Percentiles rank a stretch among this genome's conserved stretches.
Conservation (phyloP, 176 grass and related monocot genomes). For the Phoenix roebelenii region DNA sequence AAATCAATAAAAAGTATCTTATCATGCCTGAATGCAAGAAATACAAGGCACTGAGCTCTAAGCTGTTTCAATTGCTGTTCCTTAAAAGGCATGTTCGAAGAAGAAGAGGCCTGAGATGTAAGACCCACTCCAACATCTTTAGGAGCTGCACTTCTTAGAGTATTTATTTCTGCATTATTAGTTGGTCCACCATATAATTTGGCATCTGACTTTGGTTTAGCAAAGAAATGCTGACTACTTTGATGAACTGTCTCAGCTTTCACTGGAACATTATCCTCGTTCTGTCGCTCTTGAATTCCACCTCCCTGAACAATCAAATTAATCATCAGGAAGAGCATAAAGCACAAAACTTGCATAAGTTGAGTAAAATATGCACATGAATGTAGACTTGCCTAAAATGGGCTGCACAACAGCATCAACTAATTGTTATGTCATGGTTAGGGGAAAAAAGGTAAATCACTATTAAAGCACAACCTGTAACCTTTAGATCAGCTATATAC, state of each 20-base stretch:
- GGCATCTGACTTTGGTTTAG: conserved; percentile 9
- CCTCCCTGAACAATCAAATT: conserved; percentile 40
- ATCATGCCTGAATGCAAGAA: conserved; percentile 90
- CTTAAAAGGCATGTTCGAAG: conserved; percentile 56
- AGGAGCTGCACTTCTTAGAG: too few species aligned
- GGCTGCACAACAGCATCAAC: too few species aligned
- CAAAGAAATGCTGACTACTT: not conserved
- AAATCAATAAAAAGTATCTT: not conserved
- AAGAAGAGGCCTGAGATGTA: conserved; percentile 33
- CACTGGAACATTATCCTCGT: conserved; percentile 31
- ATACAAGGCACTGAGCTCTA: conserved; percentile 97
- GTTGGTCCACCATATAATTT: conserved; percentile 30
- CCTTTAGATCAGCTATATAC: too few species aligned
- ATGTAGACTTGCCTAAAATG: too few species aligned
- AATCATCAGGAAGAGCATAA: too few species aligned
- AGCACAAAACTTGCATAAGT: too few species aligned
- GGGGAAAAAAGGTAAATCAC: too few species aligned
- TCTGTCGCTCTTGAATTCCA: conserved; percentile 65
- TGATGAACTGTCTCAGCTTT: conserved; percentile 40
- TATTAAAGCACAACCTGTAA: too few species aligned
- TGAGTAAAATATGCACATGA: too few species aligned
- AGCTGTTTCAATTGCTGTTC: conserved; percentile 98
- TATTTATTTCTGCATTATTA: conserved; percentile 3
- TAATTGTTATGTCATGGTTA: too few species aligned
- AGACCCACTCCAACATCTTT: conserved; percentile 35